phyloP scores from a whole-genome alignment of 371 early-diverging fungal genomes.

The Mucor piriformis region DNA sequence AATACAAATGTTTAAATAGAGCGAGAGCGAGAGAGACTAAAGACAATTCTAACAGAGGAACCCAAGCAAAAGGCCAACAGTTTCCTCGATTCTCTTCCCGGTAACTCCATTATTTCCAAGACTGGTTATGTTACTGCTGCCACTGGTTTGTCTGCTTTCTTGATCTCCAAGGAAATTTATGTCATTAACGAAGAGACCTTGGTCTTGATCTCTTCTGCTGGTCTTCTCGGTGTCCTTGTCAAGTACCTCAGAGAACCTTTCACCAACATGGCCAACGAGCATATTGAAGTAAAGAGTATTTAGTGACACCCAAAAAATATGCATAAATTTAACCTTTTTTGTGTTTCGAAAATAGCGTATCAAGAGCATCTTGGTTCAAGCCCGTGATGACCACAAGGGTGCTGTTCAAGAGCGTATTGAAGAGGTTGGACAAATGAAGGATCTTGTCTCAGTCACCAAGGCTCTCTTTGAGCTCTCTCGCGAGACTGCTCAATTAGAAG shows the following conservation, averaged over 20 bases:
- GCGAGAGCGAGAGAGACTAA: background rate
- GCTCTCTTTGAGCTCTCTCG: constrained; percentile 91
- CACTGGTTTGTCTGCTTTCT: constrained; percentile 84
- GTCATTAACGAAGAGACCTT: constrained; percentile 93
- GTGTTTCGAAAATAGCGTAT: no score
- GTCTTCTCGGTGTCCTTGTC: constrained; percentile 77
- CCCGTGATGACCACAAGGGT: constrained; percentile 90
- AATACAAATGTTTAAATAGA: background rate
- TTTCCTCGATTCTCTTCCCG: constrained; percentile 91
- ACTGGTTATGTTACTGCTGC: constrained; percentile 85
- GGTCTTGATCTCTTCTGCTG: constrained; percentile 74
- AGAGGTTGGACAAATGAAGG: constrained; percentile 89
- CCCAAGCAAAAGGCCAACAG: constrained; percentile 79
- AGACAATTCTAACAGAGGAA: constrained; percentile 29
- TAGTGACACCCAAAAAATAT: no score
- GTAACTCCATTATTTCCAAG: constrained; percentile 87
- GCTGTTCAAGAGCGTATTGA: constrained; percentile 88
- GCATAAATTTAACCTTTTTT: no score
- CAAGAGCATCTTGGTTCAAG: constrained; percentile 78
- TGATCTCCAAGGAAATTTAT: constrained; percentile 96
- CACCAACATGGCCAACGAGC: constrained; percentile 85
- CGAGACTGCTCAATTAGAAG: constrained; percentile 91
- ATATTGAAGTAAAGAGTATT: constrained; percentile 58
- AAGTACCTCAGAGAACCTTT: constrained; percentile 84
- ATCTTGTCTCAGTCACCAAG: constrained; percentile 92